Conservation (phyloP, 345 rosid species). For the Murraya paniculata region DNA sequence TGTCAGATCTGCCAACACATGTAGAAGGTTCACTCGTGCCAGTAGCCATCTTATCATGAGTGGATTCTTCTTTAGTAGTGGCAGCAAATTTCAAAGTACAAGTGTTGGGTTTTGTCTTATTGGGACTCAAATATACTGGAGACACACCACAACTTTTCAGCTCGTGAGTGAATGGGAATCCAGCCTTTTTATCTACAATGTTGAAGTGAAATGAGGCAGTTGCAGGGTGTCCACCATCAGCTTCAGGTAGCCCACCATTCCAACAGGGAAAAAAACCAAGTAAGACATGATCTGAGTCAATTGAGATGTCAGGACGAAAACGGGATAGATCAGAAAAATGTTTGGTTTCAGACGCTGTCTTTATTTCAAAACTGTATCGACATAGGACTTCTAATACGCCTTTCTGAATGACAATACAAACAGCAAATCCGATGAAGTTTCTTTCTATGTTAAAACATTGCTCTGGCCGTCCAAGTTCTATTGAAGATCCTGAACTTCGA, state of each 20-base stretch:
- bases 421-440: background rate
- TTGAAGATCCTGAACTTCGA: background rate
- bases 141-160: background rate
- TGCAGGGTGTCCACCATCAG: background rate
- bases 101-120: background rate
- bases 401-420: background rate
- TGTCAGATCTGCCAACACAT: background rate
- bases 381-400: background rate
- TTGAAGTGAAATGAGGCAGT: background rate
- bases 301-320: background rate
- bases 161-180: fast-evolving
- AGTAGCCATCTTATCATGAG: no score
- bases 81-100: background rate
- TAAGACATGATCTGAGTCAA: background rate
- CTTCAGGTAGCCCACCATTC: no score
- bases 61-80: no score
- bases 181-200: fast-evolving
- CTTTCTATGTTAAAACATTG: background rate
- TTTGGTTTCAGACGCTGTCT: no score
- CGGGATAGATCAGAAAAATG: fast-evolving
- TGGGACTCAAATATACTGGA: background rate
- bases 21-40: background rate
- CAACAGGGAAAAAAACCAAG: background rate
- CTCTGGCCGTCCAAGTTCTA: background rate
- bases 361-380: fast-evolving